Evolutionary conservation across 202 grass and related monocot genomes (phyloP).

Genomic region (Saccharum hybrid): DNA sequence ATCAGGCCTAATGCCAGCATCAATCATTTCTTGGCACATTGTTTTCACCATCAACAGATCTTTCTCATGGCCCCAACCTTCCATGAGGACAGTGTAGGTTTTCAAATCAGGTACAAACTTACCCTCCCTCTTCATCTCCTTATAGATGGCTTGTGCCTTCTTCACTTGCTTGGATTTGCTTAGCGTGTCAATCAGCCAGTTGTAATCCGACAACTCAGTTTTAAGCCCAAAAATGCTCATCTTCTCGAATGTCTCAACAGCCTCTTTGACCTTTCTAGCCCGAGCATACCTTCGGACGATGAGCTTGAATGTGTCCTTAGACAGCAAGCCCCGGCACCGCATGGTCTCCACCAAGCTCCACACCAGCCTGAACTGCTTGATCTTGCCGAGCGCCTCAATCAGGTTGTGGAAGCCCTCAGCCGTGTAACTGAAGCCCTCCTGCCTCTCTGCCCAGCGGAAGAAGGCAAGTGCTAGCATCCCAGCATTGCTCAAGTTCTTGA

Average conservation of each 20-base stretch:
- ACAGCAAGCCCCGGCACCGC: slow-evolving; percentile 56
- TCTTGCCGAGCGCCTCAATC: slow-evolving; percentile 83
- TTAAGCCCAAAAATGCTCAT: slow-evolving; percentile 65
- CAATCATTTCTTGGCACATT: slow-evolving; percentile 70
- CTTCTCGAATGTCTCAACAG: slow-evolving; percentile 73
- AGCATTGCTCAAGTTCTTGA: slow-evolving; percentile 69
- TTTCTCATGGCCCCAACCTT: slow-evolving; percentile 72
- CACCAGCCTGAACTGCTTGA: slow-evolving; percentile 80
- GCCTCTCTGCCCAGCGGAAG: slow-evolving; percentile 79
- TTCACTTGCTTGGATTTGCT: slow-evolving; percentile 81
- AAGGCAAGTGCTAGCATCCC: slow-evolving; percentile 64
- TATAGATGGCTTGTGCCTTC: slow-evolving; percentile 67
- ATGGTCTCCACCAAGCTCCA: slow-evolving; percentile 78
- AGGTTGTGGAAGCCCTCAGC: slow-evolving; percentile 65
- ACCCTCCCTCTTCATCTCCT: slow-evolving; percentile 68
- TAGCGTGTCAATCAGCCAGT: slow-evolving; percentile 69
- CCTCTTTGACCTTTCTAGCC: slow-evolving; percentile 67
- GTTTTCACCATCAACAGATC: slow-evolving; percentile 65
- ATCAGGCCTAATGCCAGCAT: slow-evolving; percentile 70
- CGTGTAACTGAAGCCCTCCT: slow-evolving; percentile 62
- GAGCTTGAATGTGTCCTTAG: slow-evolving; percentile 68
- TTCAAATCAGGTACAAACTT: slow-evolving; percentile 79
- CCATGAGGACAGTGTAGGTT: slow-evolving; percentile 79
- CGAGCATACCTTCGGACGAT: slow-evolving; percentile 67
- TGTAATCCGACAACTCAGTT: slow-evolving; percentile 69